Base-by-base conservation (phyloP, 257 asterid genomes). In the Sherardia arvensis region DNA sequence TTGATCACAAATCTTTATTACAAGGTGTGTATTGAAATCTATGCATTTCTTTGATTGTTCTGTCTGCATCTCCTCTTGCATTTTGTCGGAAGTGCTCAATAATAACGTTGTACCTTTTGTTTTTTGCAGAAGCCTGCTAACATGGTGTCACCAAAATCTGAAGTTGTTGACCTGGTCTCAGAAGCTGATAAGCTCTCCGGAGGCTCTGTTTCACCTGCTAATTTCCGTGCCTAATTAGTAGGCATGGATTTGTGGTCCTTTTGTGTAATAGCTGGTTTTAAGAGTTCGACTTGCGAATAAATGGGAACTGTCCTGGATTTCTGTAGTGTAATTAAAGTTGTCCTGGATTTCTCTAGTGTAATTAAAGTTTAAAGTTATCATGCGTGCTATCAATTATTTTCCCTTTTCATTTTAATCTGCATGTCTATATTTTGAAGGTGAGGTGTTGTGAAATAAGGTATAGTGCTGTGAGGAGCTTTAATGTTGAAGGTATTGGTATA, bases 1-100 rank as follows among this genome's bases (percentile, higher is more conserved):
- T 79, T 86, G 3, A 77, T 90, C 67, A 78, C 87, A 15, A 73
- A 80, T 76, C 92, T 85, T 71, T 85, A 80, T 79, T 5, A 74
- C 78, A 77, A 80, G 93, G 96, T 84, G 69, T 65, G 71, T 1
- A 25, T 18, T 27, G 48, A 9, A 21, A 12, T n/a, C 11, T 40
- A 0, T 21, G 11, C 60, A 28, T 17, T 5, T 43, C 36, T 7
- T 20, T 6, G 0, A 23, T 17, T 33, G 47, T 12, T 15, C 11
- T 18, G 5, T 29, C 0, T 21, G 18, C 60, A 28, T 17, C 15
- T 43, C 38, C 12, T 14, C 18, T 0, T 48, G 29, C 15, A 28
- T 10, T 23, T 0, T 14, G 5, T 43, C 33, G 17, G 45, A 58
- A 29, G 7, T 34, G 40, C 8, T 25, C 1, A 17, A 25, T 29